Evolutionary conservation across 306 rosid genomes (phyloP).

Genomic region (Inga oerstediana): DNA sequence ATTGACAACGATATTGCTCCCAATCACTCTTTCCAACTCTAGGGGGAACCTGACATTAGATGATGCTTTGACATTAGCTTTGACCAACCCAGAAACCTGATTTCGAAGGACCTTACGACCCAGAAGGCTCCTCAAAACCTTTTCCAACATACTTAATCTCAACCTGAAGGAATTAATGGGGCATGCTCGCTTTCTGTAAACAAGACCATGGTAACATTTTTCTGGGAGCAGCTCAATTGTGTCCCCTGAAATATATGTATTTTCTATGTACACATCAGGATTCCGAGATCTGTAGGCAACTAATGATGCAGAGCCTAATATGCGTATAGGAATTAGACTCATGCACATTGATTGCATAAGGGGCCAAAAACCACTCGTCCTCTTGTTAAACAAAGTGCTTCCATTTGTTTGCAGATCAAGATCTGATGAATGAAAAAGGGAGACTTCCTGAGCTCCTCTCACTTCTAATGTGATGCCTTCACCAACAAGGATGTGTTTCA

Average conservation of each 20-base stretch:
- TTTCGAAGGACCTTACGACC: constrained; percentile 52
- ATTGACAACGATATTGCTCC: constrained; percentile 24
- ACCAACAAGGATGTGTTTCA: constrained; percentile 76
- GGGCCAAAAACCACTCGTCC: constrained; percentile 49
- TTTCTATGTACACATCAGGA: constrained; percentile 45
- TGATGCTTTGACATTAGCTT: constrained; percentile 72
- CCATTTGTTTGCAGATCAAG: constrained; percentile 46
- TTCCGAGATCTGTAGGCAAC: constrained; percentile 72
- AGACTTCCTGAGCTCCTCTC: constrained; percentile 65
- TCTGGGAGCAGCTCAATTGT: constrained; percentile 77
- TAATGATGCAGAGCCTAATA: constrained; percentile 64
- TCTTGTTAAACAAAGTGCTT: constrained; percentile 37
- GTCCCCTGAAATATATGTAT: constrained; percentile 53
- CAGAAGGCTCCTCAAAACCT: constrained; percentile 57
- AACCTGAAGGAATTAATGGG: constrained; percentile 63
- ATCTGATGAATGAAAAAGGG: constrained; percentile 60
- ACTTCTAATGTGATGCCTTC: constrained; percentile 85
- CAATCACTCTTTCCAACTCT: constrained; percentile 61
- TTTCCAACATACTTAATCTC: constrained; percentile 58
- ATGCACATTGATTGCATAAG: constrained; percentile 59
- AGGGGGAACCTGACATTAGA: constrained; percentile 57
- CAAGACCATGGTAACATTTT: constrained; percentile 62
- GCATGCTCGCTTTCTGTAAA: constrained; percentile 42
- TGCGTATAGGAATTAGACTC: constrained; percentile 67
- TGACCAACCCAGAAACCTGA: constrained; percentile 47